Conservation (phyloP, 1,284 basidiomycete species). For the Thelephora terrestris region DNA sequence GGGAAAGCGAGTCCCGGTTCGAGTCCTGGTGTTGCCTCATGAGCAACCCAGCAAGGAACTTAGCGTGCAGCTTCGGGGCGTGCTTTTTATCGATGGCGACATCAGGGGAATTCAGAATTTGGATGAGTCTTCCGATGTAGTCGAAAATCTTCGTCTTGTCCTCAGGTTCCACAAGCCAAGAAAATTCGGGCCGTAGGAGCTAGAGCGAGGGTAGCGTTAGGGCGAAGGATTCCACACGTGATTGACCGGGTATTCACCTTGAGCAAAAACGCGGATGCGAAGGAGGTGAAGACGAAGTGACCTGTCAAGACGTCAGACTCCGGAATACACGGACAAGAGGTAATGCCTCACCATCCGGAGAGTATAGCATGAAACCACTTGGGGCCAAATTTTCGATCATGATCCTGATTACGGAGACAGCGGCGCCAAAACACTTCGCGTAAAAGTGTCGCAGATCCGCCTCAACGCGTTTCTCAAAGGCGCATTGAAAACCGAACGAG, state of each 20-base stretch:
- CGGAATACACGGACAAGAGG: neutral
- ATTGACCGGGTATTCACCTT: conserved; percentile 43
- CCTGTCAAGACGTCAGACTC: conserved; percentile 27
- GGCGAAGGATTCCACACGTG: neutral
- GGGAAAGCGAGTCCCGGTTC: conserved; percentile 35
- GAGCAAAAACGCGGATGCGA: conserved; percentile 76
- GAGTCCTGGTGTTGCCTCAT: conserved; percentile 59
- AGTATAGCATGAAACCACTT: conserved; percentile 70
- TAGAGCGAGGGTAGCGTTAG: conserved; percentile 18
- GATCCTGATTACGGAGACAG: conserved; percentile 53
- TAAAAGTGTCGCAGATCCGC: conserved; percentile 47
- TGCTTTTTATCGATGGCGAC: conserved; percentile 77
- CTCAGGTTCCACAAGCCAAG: conserved; percentile 44
- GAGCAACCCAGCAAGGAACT: conserved; percentile 63
- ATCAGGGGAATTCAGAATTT: conserved; percentile 57
- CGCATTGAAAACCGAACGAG: conserved; percentile 78
- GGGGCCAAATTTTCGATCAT: conserved; percentile 60
- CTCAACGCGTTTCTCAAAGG: conserved; percentile 60
- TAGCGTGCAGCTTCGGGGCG: conserved; percentile 70
- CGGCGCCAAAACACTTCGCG: conserved; percentile 56
- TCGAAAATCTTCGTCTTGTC: conserved; percentile 63
- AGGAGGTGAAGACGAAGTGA: conserved; percentile 77
- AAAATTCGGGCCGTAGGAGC: conserved; percentile 68
- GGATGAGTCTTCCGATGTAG: conserved; percentile 62
- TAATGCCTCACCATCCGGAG: conserved; percentile 58